Conservation (phyloP, 352 stramenopile species). For the Globisporangium spinosum region DNA sequence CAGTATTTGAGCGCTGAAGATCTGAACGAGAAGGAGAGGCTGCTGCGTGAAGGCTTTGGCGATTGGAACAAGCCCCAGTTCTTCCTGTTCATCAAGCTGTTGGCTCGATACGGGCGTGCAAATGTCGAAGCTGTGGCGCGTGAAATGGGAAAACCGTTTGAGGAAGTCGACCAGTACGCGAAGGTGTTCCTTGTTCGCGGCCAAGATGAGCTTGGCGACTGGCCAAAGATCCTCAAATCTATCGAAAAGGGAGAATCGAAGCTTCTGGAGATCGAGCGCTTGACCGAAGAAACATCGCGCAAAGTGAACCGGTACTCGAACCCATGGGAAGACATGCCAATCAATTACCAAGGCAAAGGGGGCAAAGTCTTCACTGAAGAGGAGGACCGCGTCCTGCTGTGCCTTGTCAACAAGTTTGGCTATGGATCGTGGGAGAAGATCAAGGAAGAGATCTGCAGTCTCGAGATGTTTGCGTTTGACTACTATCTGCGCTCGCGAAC, state of each 20-base stretch:
- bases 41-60: slow-evolving; percentile 84
- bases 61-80: slow-evolving; percentile 89
- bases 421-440: slow-evolving; percentile 97
- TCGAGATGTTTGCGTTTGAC: slow-evolving; percentile 95
- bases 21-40: slow-evolving; percentile 88
- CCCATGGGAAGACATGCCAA: slow-evolving; percentile 83
- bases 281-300: slow-evolving; percentile 67
- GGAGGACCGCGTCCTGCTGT: slow-evolving; percentile 97
- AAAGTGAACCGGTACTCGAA: slow-evolving; percentile 82
- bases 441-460: slow-evolving; percentile 92
- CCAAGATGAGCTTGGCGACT: slow-evolving; percentile 72
- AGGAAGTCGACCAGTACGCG: slow-evolving; percentile 72
- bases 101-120: slow-evolving; percentile 70
- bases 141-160: slow-evolving; percentile 79
- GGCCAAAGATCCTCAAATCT: slow-evolving; percentile 82
- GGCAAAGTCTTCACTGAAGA: slow-evolving; percentile 95
- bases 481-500: slow-evolving; percentile 98
- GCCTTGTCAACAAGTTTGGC: slow-evolving; percentile 95
- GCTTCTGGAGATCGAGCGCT: slow-evolving; percentile 79
- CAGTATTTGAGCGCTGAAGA: slow-evolving; percentile 86
- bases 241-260: slow-evolving; percentile 89
- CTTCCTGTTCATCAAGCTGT: slow-evolving; percentile 82
- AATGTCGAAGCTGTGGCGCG: slow-evolving; percentile 76
- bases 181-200: slow-evolving; percentile 64
- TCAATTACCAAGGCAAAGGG: slow-evolving; percentile 89